Conservation (phyloP, 148 eudicot species). For the Gaultheria prostrata region DNA sequence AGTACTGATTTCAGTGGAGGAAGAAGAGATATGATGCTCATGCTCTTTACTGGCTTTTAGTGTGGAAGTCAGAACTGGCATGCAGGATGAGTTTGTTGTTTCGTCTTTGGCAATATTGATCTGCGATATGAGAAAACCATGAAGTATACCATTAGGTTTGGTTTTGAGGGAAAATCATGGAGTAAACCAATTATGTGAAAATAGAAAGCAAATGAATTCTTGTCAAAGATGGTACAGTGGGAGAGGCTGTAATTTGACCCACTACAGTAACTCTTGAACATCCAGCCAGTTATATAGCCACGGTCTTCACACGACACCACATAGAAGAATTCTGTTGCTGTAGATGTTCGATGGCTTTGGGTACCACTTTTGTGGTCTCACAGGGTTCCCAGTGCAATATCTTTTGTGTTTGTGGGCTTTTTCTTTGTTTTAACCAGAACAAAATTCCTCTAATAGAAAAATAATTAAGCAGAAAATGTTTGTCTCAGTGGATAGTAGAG, state of each 20-base stretch:
- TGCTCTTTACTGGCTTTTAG: neutral
- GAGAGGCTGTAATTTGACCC: neutral
- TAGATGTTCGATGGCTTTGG: neutral
- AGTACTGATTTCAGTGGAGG: neutral
- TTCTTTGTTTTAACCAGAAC: neutral
- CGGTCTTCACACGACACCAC: neutral
- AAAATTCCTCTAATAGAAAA: neutral
- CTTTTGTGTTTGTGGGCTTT: too few relatives aligned
- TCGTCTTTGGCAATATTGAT: neutral
- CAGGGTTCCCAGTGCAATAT: neutral
- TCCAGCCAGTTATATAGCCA: neutral
- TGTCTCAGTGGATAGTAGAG: neutral
- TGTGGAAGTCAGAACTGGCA: neutral
- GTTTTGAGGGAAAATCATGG: neutral
- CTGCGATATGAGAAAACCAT: neutral
- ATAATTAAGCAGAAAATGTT: neutral
- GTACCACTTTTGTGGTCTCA: neutral
- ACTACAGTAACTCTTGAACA: neutral
- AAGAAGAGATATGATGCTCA: neutral
- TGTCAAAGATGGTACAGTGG: neutral
- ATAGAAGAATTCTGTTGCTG: neutral
- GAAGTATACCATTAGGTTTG: neutral
- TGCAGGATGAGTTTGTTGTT: neutral
- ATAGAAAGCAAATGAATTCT: neutral
- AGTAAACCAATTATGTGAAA: neutral